These are phyloP conservation scores for Paecilomyces sp. DNA, from an alignment of 2,329 filamentous ascomycete genomes.

Conservation along the genomic window DNA sequence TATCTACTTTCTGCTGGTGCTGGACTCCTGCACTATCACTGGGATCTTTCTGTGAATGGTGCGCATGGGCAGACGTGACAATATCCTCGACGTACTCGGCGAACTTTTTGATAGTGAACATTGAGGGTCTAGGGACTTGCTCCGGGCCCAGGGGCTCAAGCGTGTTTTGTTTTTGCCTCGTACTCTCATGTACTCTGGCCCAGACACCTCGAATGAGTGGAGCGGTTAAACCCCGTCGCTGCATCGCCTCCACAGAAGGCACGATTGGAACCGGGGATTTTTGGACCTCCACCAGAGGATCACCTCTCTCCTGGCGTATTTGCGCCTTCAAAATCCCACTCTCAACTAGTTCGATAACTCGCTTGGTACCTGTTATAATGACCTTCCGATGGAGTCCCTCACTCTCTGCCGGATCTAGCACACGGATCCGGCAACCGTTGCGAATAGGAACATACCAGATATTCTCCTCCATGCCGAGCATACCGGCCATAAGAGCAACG, in stretches of 20 bases:
- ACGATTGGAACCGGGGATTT: conserved; percentile 23
- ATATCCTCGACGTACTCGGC: conserved; percentile 32
- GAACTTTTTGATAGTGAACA: conserved; percentile 28
- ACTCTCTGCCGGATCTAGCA: conserved; percentile 22
- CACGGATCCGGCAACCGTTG: conserved; percentile 33
- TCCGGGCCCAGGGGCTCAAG: conserved; percentile 5
- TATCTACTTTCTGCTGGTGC: conserved; percentile 10
- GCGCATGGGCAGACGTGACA: conserved; percentile 16
- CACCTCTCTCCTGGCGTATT: conserved; percentile 15
- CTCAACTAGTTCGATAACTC: conserved; percentile 23
- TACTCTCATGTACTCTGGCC: conserved; percentile 6
- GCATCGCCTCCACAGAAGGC: conserved; percentile 18
- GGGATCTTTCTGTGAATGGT: conserved; percentile 1
- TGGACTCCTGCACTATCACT: conserved; percentile 3
- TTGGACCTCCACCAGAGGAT: conserved; percentile 21
- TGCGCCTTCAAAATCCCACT: conserved; percentile 17
- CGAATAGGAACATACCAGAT: conserved; percentile 26
- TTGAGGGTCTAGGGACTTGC: conserved; percentile 10
- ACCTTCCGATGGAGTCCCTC: conserved; percentile 25
- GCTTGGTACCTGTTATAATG: conserved; percentile 26
- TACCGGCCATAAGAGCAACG: conserved; percentile 24
- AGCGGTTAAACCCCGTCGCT: conserved; percentile 11
- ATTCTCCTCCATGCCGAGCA: conserved; percentile 26
- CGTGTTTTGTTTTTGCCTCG: neutral
- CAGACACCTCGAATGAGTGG: conserved; percentile 26